Evolutionary conservation across 2,329 filamentous ascomycete species (phyloP), one percentile per base, ranked within the genome.

Genomic region (Parascedosporium putredinis): DNA sequence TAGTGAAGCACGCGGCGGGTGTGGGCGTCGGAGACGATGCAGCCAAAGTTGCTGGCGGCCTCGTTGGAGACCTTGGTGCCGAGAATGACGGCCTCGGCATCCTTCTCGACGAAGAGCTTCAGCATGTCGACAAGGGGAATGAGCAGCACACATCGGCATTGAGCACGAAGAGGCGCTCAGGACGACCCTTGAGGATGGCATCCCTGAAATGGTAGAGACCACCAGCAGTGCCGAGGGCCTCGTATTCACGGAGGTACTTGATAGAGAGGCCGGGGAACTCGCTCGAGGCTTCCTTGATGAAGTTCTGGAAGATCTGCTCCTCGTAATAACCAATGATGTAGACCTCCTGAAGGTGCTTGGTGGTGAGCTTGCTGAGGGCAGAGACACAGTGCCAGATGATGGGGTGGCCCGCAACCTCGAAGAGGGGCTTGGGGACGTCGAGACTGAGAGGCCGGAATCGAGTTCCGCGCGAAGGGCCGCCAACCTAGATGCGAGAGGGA

Each of bases 321-420:
- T 98, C 93, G 69, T 97, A 98, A 79, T 98, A 98, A 63, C 93
- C 93, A 63, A 98, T 94, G 62, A 98, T 84, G 74, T 93, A 90
- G 60, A 98, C 91, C 70, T 98, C 93, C 64, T 89, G 87, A 68
- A 98, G 88, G 55, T 67, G 63, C 57, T 67, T 78, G 62, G 87
- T 85, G 60, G 88, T 85, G 53, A 97, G 87, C 67, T 90, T 94
- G 57, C 87, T 83, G 62, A 97, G 79, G 61, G 93, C 89, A 62
- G 85, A 86, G 65, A 98, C 80, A 75, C 90, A 95, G 76, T 98
- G 93, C 78, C 90, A 91, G 74, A 97, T 89, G 72, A 98, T 97
- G 59, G 91, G 89, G 70, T 98, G 93, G 59, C 93, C 93, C 58
- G 93, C 93, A 63, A 98, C 89, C 67, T 96, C 91, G 74, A 98